A percentile compares a stretch with the other conserved stretches of the same genome.
Conservation (phyloP, 2,329 filamentous ascomycete genomes). For the Sphaerulina populicola region DNA sequence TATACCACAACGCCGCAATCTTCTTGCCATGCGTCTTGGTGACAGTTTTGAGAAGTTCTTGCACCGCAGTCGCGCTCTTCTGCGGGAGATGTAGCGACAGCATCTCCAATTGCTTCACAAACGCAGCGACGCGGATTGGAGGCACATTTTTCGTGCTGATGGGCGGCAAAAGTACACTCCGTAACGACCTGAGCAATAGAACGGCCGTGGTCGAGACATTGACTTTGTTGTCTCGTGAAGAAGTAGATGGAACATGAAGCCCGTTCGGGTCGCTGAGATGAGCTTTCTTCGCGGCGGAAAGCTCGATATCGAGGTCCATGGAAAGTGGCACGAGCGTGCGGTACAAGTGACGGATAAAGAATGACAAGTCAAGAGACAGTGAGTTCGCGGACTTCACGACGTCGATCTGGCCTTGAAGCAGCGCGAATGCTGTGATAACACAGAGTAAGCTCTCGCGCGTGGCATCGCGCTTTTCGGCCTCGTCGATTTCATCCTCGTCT, state of each 20-base stretch:
- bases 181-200: constrained; percentile 77
- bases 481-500: constrained; percentile 38
- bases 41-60: constrained; percentile 70
- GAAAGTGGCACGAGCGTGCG: constrained; percentile 70
- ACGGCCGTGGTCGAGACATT: constrained; percentile 94
- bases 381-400: constrained; percentile 72
- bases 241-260: constrained; percentile 50
- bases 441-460: constrained; percentile 85
- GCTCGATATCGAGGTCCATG: constrained; percentile 77
- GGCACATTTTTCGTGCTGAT: constrained; percentile 67
- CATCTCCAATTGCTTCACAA: constrained; percentile 83
- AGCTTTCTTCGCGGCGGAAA: constrained; percentile 63
- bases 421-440: constrained; percentile 92
- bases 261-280: constrained; percentile 45
- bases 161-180: constrained; percentile 68
- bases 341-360: constrained; percentile 93
- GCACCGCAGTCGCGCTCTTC: constrained; percentile 72
- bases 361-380: constrained; percentile 83
- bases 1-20: constrained; percentile 81
- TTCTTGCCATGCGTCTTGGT: constrained; percentile 74
- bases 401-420: constrained; percentile 80
- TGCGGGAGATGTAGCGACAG: constrained; percentile 78
- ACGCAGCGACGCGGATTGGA: constrained; percentile 77
- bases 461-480: constrained; percentile 54
- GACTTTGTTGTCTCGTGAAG: constrained; percentile 51